Evolutionary conservation across 371 early-diverging fungal species (phyloP), one percentile per base, ranked within the genome.

Genomic region (Haplosporangium sp.): DNA sequence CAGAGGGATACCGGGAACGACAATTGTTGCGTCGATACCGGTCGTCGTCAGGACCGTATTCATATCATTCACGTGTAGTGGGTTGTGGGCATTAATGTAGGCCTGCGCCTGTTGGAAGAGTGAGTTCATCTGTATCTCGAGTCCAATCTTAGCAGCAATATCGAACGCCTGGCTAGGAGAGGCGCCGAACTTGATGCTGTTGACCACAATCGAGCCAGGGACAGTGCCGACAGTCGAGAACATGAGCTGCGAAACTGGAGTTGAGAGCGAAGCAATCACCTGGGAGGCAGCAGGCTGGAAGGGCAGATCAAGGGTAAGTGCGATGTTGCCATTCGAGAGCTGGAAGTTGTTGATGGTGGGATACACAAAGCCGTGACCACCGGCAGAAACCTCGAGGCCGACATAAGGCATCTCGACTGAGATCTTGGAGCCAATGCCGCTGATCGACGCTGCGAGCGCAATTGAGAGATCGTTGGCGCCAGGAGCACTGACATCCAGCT

Each of bases 371-470:
- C 69, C 65, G n/a, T 18, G 7, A n/a, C 73, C 79, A 12, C 55
- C 65, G 18, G 65, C 79, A 55, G 65, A 47, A 53, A 79, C 51
- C 54, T 64, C 12, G 38, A 72, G 66, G 41, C 66, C 73, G 38
- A 72, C 52, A 55, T 79, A 79, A 18, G 79, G 79, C 79, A 79
- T 72, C 54, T 79, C 58, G 53, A 72, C 73, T 12, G 79, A 79
- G 73, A 79, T 72, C 69, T 79, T 79, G 59, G 79, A 79, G 2
- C 69, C 79, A 57, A 72, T 72, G 12, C 79, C 79, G 6, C 79
- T 65, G 20, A 79, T 72, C 36, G 79, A 72, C 23, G 79, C 79
- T 40, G 53, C 68, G n/a, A 73, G 37, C 13, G 64, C 69, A 43
- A 68, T 36, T 9, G 73, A 64, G 23, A 79, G 64, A 23, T 79